A percentile compares a stretch with the other conserved stretches of the same genome.
Conservation (phyloP, 1,284 basidiomycete genomes). For the Cryptococcus sp. region DNA sequence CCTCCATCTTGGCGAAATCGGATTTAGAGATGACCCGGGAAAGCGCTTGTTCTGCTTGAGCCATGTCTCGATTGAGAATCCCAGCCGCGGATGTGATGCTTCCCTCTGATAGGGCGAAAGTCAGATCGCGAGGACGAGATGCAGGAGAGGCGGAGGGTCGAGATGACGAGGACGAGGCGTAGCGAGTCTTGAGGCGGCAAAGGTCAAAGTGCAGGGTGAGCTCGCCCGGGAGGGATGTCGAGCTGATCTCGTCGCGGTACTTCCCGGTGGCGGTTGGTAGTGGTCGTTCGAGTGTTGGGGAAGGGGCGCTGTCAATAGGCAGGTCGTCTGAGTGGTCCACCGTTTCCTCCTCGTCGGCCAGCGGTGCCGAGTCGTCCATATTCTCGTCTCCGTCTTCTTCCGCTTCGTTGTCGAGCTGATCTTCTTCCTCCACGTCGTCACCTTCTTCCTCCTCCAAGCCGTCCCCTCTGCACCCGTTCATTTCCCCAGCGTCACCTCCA, state of each 20-base stretch:
- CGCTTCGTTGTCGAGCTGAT: constrained; percentile 19
- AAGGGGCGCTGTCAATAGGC: too few relatives aligned
- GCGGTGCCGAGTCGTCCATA: not conserved
- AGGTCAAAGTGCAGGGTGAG: constrained; percentile 36
- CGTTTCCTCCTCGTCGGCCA: not conserved
- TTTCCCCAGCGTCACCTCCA: not conserved
- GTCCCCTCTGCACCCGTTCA: too few relatives aligned
- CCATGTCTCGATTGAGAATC: constrained; percentile 56
- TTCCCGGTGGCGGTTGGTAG: too few relatives aligned
- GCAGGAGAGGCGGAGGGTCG: too few relatives aligned
- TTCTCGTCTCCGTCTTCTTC: constrained; percentile 22
- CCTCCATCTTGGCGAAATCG: constrained; percentile 79
- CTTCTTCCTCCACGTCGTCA: constrained; percentile 22
- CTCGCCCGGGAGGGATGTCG: constrained; percentile 26
- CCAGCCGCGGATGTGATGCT: constrained; percentile 50
- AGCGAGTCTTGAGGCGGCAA: constrained; percentile 23
- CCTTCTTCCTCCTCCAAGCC: too few relatives aligned
- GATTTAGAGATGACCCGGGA: constrained; percentile 79
- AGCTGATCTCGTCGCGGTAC: constrained; percentile 38
- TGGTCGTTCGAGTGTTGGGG: too few relatives aligned
- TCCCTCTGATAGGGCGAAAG: constrained; percentile 18
- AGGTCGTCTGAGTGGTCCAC: too few relatives aligned
- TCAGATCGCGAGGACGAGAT: constrained; percentile 32
- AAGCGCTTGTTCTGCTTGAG: constrained; percentile 64
- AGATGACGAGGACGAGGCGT: constrained; percentile 2